Evolutionary conservation across 176 grass and related monocot genomes (phyloP), one percentile per base, ranked within the genome.

Genomic region (Poa pratensis): DNA sequence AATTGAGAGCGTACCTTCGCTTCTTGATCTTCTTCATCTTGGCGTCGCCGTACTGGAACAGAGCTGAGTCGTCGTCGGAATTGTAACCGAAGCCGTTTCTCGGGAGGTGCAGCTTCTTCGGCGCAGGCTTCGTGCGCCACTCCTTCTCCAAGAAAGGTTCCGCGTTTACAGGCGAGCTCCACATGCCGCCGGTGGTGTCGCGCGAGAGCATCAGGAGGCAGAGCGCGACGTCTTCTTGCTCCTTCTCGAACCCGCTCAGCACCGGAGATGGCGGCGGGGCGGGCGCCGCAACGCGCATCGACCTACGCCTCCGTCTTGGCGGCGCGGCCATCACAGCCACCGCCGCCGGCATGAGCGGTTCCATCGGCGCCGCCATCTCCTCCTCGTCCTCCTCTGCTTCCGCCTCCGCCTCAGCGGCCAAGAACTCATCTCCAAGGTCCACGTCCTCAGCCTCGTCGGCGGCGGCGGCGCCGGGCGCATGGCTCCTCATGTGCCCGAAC

Each of bases 191-290:
- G 71, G 71, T 74, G 62, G 78, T 74, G 84, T 88, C 86, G 19
- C 88, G 84, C 55, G 93, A 95, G 40, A 95, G 93, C 93, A 90
- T 90, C 17, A 95, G 87, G 18, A 95, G 90, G 66, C 88, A 81
- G 69, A 90, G 84, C 28, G 93, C 93, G 60, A 89, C 90, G 73
- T 95, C 90, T 77, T 88, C 86, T 54, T 67, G 60, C 63, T 90
- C 90, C 68, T 80, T 90, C 70, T 91, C 80, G 42, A 83, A 75
- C 51, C 69, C 86, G 35, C 34, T 49, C 73, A 43, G 57, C 86
- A 82, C 64, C 64, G 83, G 75, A 23, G 83, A 48, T 13, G 85
- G 68, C 17, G 87, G 74, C 46, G 77, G 80, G 1, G 37, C 27
- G 4, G 80, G 84, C 50, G 84, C 83, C 13, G 86, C 86, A 70